Percentiles rank a stretch among this genome's conserved stretches.
phyloP scores from a whole-genome alignment of 108 stramenopile species.

The Discostella pseudostelligera region DNA sequence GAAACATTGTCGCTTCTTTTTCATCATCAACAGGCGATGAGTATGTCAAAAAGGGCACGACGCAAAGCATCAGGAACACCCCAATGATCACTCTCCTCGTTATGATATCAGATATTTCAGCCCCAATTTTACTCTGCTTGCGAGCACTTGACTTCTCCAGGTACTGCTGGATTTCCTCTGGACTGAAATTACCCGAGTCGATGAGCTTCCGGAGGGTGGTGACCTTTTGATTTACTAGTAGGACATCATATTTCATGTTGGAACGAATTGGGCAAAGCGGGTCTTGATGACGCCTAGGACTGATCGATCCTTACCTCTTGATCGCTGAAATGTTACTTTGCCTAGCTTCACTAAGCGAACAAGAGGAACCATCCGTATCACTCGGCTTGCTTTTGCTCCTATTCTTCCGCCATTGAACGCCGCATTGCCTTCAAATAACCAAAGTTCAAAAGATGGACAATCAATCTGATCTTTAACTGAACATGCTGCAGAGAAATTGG shows the following conservation, averaged over 20 bases:
- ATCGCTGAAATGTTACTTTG: slow-evolving; percentile 56
- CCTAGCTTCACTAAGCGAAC: slow-evolving; percentile 76
- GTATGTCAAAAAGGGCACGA: slow-evolving; percentile 58
- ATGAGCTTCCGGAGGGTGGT: slow-evolving; percentile 45
- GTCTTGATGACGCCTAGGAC: background rate
- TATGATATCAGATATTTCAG: slow-evolving; percentile 70
- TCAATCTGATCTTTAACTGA: background rate
- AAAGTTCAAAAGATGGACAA: background rate
- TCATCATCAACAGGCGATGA: slow-evolving; percentile 42
- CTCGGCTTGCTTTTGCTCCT: slow-evolving; percentile 52
- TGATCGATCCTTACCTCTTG: slow-evolving; percentile 10
- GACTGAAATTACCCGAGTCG: slow-evolving; percentile 46
- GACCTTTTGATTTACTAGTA: slow-evolving; percentile 43
- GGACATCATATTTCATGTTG: background rate
- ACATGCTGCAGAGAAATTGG: background rate
- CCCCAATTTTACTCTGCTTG: slow-evolving; percentile 66
- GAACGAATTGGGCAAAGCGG: background rate
- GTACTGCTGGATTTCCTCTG: slow-evolving; percentile 45
- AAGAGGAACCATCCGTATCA: slow-evolving; percentile 70
- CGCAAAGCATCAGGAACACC: slow-evolving; percentile 61
- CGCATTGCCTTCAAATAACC: slow-evolving; percentile 19
- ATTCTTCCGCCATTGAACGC: slow-evolving; percentile 53
- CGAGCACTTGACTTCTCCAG: slow-evolving; percentile 45
- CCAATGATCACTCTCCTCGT: slow-evolving; percentile 65
- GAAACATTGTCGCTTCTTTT: slow-evolving; percentile 29